Conservation (phyloP, 2,329 filamentous ascomycete genomes). For the Colletotrichum sp. region DNA sequence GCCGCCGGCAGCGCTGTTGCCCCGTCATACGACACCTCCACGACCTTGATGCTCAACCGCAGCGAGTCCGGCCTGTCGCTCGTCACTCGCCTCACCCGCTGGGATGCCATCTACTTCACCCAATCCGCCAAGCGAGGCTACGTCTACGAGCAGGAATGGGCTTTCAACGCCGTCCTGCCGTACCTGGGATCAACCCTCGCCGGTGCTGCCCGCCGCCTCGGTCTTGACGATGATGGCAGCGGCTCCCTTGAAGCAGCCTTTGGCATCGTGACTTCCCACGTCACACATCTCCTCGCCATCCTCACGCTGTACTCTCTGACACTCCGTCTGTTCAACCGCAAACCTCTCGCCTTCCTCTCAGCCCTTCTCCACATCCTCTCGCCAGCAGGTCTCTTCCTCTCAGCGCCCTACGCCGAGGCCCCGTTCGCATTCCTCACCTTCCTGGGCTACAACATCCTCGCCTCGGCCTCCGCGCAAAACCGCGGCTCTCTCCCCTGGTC, state of each 20-base stretch:
- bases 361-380: slow-evolving; percentile 81
- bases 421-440: slow-evolving; percentile 81
- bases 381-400: slow-evolving; percentile 88
- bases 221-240: slow-evolving; percentile 19
- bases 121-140: slow-evolving; percentile 68
- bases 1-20: slow-evolving; percentile 54
- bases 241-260: slow-evolving; percentile 49
- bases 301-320: slow-evolving; percentile 74
- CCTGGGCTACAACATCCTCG: slow-evolving; percentile 73
- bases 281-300: slow-evolving; percentile 79
- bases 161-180: slow-evolving; percentile 66
- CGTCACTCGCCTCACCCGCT: slow-evolving; percentile 68
- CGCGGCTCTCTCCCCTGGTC: slow-evolving; percentile 40
- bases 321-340: slow-evolving; percentile 54
- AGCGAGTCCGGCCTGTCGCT: slow-evolving; percentile 38
- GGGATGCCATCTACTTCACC: slow-evolving; percentile 83
- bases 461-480: slow-evolving; percentile 50
- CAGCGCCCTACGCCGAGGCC: slow-evolving; percentile 84
- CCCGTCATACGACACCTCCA: slow-evolving; percentile 82
- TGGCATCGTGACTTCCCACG: slow-evolving; percentile 72
- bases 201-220: slow-evolving; percentile 30
- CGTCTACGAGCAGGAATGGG: slow-evolving; percentile 84
- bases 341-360: slow-evolving; percentile 69
- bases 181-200: slow-evolving; percentile 41
- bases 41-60: slow-evolving; percentile 47